phyloP scores from a whole-genome alignment of 2,329 filamentous ascomycete genomes.

The Trichoderma aggressivum region DNA sequence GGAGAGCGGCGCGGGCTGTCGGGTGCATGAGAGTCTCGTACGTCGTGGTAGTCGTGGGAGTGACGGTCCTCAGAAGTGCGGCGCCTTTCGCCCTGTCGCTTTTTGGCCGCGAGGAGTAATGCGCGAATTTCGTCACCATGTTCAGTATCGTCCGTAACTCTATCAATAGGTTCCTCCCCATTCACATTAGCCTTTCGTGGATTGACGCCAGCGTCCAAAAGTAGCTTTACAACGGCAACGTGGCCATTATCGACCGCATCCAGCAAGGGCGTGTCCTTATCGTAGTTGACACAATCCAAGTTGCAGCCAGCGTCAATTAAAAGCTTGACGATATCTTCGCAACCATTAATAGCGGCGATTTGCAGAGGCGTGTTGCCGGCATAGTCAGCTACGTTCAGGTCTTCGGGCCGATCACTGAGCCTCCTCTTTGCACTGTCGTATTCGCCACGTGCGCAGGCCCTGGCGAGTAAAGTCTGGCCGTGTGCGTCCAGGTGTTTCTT shows the following conservation, averaged over 20 bases:
- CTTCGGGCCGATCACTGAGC: conserved; percentile 75
- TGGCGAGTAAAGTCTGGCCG: conserved; percentile 84
- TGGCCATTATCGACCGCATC: conserved; percentile 97
- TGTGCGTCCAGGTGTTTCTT: conserved; percentile 91
- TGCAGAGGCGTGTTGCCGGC: conserved; percentile 96
- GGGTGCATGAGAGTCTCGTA: conserved; percentile 51
- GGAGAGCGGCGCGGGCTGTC: conserved; percentile 60
- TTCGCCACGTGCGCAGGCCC: conserved; percentile 83
- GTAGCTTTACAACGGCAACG: conserved; percentile 77
- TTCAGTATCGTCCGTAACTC: conserved; percentile 71
- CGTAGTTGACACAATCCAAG: conserved; percentile 72
- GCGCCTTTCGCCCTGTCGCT: conserved; percentile 51
- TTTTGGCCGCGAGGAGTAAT: conserved; percentile 59
- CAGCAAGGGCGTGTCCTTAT: conserved; percentile 88
- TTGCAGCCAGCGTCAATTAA: conserved; percentile 82
- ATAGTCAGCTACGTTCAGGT: conserved; percentile 86
- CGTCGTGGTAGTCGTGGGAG: conserved; percentile 44
- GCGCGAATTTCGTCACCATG: conserved; percentile 76
- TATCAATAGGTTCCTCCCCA: conserved; percentile 85
- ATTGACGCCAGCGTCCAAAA: conserved; percentile 85
- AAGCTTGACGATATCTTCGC: conserved; percentile 80
- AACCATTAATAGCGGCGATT: conserved; percentile 84
- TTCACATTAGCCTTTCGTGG: conserved; percentile 88
- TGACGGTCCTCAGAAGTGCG: conserved; percentile 58
- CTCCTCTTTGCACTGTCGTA: conserved; percentile 73